Conservation (phyloP, 306 rosid species). For the Cucumis sativus region DNA sequence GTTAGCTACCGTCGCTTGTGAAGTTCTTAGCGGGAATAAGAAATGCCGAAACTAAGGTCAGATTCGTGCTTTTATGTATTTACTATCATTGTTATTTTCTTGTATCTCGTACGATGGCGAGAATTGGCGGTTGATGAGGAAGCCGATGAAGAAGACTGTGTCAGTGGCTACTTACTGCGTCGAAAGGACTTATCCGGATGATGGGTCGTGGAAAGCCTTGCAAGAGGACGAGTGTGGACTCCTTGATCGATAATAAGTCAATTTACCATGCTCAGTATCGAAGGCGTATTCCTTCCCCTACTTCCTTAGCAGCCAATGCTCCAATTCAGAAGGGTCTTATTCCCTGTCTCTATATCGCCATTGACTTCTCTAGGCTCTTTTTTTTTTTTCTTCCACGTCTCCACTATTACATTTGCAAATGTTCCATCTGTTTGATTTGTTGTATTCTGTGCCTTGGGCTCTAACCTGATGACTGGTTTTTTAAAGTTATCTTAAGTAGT, state of each 20-base stretch:
- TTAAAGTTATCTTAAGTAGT: conserved; percentile 57
- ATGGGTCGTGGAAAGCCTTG: conserved; percentile 87
- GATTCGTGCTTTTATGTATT: no score
- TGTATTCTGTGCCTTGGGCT: neutral
- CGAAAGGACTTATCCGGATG: conserved; percentile 85
- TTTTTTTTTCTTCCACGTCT: neutral
- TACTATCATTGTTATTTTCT: no score
- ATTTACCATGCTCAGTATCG: conserved; percentile 81
- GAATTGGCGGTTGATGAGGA: conserved; percentile 37
- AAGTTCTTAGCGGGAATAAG: no score
- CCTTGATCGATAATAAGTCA: conserved; percentile 53
- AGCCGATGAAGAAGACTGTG: conserved; percentile 60
- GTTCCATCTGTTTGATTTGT: neutral
- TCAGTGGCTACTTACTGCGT: conserved; percentile 48
- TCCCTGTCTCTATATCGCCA: conserved; percentile 56
- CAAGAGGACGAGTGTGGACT: conserved; percentile 95
- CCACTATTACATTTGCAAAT: neutral
- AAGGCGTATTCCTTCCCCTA: conserved; percentile 62
- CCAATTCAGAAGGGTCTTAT: conserved; percentile 94
- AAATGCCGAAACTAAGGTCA: no score
- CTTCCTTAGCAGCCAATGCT: conserved; percentile 39
- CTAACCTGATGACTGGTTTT: conserved; percentile 72
- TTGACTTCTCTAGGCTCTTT: conserved; percentile 72
- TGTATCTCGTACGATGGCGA: conserved; percentile 23
- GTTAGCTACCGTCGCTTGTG: no score